These are phyloP conservation scores for Berberis vulgaris DNA, from an alignment of 164 flowering plant species.

Conservation along the genomic window DNA sequence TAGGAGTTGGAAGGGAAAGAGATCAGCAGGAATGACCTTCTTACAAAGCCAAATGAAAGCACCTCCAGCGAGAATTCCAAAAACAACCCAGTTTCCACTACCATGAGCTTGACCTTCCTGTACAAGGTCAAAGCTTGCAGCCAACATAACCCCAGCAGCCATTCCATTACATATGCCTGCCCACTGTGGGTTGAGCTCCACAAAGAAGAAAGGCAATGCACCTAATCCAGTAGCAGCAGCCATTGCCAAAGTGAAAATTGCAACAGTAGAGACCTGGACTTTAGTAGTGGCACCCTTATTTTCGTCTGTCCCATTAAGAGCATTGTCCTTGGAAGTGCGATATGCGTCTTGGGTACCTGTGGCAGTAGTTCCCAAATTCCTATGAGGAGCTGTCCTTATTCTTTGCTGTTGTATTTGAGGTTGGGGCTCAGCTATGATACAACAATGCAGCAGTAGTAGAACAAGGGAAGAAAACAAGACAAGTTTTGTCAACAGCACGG, in stretches of 20 bases:
- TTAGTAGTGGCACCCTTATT: conserved; percentile 33
- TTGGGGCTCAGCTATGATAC: conserved; percentile 22
- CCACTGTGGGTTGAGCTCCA: conserved; percentile 96
- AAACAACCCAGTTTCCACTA: conserved; percentile 83
- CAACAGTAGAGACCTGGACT: conserved; percentile 83
- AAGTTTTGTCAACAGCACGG: neutral
- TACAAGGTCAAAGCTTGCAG: conserved; percentile 97
- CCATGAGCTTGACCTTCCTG: conserved; percentile 93
- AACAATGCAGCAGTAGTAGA: conserved; percentile 16
- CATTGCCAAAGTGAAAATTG: conserved; percentile 80
- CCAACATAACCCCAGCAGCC: conserved; percentile 99
- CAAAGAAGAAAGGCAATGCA: conserved; percentile 95
- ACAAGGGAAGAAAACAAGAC: conserved; percentile 25
- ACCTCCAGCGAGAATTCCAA: conserved; percentile 83
- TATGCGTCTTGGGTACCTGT: conserved; percentile 38
- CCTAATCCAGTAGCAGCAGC: conserved; percentile 98
- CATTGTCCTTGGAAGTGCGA: conserved; percentile 18
- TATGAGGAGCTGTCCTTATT: conserved; percentile 59
- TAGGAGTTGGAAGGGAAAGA: neutral
- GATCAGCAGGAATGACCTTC: conserved; percentile 45
- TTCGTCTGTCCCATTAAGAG: conserved; percentile 11
- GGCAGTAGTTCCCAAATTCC: conserved; percentile 36
- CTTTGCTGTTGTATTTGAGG: conserved; percentile 20
- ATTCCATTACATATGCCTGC: conserved; percentile 96
- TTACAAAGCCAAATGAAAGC: conserved; percentile 88